These are phyloP conservation scores for Angomonas deanei DNA, from an alignment of 208 protist genomes.

Conservation along the genomic window DNA sequence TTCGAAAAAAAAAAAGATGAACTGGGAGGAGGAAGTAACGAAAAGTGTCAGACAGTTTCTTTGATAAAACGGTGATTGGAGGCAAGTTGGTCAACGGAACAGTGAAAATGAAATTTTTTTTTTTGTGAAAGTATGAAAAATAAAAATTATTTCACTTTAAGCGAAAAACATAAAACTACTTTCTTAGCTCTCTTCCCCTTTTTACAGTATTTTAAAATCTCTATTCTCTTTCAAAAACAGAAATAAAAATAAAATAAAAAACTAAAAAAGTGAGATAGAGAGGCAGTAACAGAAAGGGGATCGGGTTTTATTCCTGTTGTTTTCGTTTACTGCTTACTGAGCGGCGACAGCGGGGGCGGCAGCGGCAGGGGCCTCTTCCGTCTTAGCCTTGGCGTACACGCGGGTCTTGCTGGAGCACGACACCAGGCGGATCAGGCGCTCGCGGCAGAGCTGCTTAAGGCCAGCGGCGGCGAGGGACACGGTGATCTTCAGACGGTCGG, in stretches of 20 bases:
- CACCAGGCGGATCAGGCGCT: constrained; percentile 78
- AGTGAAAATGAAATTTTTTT: neutral
- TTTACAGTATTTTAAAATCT: too few species aligned
- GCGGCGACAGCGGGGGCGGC: neutral
- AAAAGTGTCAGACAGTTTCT: neutral
- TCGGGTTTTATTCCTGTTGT: too few species aligned
- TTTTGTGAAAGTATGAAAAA: neutral
- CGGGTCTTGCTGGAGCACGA: constrained; percentile 71
- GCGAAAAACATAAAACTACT: neutral
- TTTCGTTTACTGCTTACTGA: constrained; percentile 2
- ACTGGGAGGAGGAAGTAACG: constrained; percentile 6
- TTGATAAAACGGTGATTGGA: too few species aligned
- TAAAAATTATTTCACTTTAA: neutral
- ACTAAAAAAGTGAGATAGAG: constrained; percentile 9
- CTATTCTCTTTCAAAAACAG: neutral
- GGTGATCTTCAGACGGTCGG: constrained; percentile 85
- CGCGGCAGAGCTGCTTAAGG: constrained; percentile 83
- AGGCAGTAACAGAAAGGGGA: too few species aligned
- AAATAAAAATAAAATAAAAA: neutral
- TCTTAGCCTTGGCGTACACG: constrained; percentile 74
- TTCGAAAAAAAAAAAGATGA: constrained; percentile 5
- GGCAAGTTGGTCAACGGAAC: neutral
- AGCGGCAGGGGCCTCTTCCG: neutral
- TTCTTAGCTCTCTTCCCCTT: neutral
- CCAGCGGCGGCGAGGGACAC: constrained; percentile 76